phyloP scores from a whole-genome alignment of 495 filamentous ascomycete genomes.

The Antarctomyces pellizariae region DNA sequence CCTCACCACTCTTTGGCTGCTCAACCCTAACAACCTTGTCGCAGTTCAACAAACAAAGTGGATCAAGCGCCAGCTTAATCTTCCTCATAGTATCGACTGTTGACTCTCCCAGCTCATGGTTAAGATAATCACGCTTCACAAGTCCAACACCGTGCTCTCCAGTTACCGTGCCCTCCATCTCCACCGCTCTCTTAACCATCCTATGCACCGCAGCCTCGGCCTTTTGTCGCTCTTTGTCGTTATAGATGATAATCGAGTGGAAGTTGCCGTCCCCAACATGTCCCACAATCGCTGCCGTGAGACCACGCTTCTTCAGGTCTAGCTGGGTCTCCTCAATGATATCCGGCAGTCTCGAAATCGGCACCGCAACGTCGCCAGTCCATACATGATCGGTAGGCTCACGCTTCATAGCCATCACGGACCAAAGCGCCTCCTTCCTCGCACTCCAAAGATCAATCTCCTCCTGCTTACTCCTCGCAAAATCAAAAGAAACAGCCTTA shows the following conservation, averaged over 20 bases:
- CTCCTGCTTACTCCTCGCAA: constrained; percentile 46
- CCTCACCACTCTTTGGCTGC: constrained; percentile 25
- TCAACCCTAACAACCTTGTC: constrained; percentile 56
- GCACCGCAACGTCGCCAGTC: constrained; percentile 71
- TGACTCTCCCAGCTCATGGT: constrained; percentile 43
- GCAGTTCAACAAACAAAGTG: constrained; percentile 52
- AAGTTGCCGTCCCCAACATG: constrained; percentile 77
- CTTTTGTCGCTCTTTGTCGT: constrained; percentile 33
- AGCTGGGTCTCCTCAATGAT: constrained; percentile 62
- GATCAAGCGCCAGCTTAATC: constrained; percentile 56
- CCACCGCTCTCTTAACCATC: constrained; percentile 66
- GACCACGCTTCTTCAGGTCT: constrained; percentile 39
- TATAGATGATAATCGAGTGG: constrained; percentile 55
- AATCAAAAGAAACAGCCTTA: constrained; percentile 50
- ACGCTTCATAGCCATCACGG: constrained; percentile 32
- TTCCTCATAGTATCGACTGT: constrained; percentile 67
- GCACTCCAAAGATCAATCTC: constrained; percentile 66
- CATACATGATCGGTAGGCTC: constrained; percentile 43
- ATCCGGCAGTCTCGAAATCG: constrained; percentile 43
- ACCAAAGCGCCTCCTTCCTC: constrained; percentile 70
- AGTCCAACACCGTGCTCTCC: constrained; percentile 67
- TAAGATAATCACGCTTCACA: constrained; percentile 60
- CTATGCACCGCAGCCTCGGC: constrained; percentile 52
- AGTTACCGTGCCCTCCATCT: constrained; percentile 66
- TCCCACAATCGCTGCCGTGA: constrained; percentile 53